Evolutionary conservation across 495 filamentous ascomycete genomes (phyloP), one percentile per base, ranked within the genome.

Genomic region (Talaromyces nanjingensis): DNA sequence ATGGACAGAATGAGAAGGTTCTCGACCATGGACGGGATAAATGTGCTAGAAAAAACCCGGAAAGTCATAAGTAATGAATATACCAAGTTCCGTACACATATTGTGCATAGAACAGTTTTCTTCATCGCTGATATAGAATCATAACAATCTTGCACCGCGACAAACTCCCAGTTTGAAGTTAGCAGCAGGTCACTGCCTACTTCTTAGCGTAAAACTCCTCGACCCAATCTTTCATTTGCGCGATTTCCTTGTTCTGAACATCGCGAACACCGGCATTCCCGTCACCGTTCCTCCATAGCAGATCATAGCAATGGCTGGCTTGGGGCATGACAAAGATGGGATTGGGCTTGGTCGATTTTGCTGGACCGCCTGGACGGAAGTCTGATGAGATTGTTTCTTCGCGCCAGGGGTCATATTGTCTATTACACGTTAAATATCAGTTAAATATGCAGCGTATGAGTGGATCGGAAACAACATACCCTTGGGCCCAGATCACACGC

Each of bases 401-500:
- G 34, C 78, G 73, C 86, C 84, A 88, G 18, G 85, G 85, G 65
- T 87, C 85, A 57, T 74, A 85, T 72, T 86, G 76, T 8, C 77
- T 79, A 59, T 47, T 57, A 60, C 9, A 42, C 4, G 18, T 20
- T 2, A 49, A 24, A 8, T 9, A 2, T 49, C 45, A 20, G n/a
- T 49, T 49, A 3, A 20, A 8, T n/a, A 9, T 6, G n/a, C 11
- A 9, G 45, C 45, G 22, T 49, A 9, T 49, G 5, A 22, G 18
- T 18, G 2, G 11, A 20, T 20, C 16, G 6, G 7, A 60, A 64
- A 25, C 54, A 27, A 53, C 33, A 37, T 69, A 78, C 72, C 87
- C 87, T 66, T 89, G 88, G 9, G 80, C 77, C 78, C 83, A 85
- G 64, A 86, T 81, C 34, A 88, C 71, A 4, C 87, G 80, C 11